Percentiles rank a stretch among this genome's conserved stretches.
Evolutionary conservation across 2,329 filamentous ascomycete genomes (phyloP).

Genomic region (Pezicula carpinea): DNA sequence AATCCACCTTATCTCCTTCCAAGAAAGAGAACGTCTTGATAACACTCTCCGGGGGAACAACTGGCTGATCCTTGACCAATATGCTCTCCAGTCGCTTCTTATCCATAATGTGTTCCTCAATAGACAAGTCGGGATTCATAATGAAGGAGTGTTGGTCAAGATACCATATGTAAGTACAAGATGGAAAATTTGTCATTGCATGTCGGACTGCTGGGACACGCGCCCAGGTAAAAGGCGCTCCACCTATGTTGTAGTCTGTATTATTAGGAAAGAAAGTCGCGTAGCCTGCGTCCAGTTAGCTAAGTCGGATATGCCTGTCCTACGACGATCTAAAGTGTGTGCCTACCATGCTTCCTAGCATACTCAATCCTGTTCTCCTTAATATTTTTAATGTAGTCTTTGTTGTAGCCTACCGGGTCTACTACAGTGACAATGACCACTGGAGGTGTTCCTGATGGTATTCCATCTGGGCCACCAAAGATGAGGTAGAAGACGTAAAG

Average conservation of each 20-base stretch:
- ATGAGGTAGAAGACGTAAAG: slow-evolving; percentile 53
- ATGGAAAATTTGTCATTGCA: slow-evolving; percentile 74
- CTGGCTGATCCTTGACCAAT: slow-evolving; percentile 80
- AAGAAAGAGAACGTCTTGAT: slow-evolving; percentile 90
- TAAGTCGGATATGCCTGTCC: neutral
- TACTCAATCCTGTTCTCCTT: slow-evolving; percentile 81
- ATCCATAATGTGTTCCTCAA: slow-evolving; percentile 69
- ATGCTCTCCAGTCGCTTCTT: slow-evolving; percentile 62
- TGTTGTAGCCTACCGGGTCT: slow-evolving; percentile 59
- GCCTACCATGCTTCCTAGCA: slow-evolving; percentile 77
- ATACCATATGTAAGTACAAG: slow-evolving; percentile 79
- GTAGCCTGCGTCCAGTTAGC: slow-evolving; percentile 59
- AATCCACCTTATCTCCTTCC: slow-evolving; percentile 70
- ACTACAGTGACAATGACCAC: slow-evolving; percentile 83
- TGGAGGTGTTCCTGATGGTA: slow-evolving; percentile 50
- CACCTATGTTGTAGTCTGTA: slow-evolving; percentile 68
- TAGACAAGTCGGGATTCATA: slow-evolving; percentile 69
- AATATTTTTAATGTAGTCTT: slow-evolving; percentile 66
- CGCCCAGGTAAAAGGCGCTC: slow-evolving; percentile 62
- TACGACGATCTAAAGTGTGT: slow-evolving; percentile 4
- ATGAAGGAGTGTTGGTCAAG: slow-evolving; percentile 82
- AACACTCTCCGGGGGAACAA: slow-evolving; percentile 93
- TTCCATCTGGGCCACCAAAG: slow-evolving; percentile 23
- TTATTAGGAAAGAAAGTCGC: slow-evolving; percentile 74
- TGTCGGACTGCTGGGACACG: slow-evolving; percentile 84